These are phyloP conservation scores for Russula brevipes DNA, from an alignment of 768 basidiomycete species.

Conservation along the genomic window DNA sequence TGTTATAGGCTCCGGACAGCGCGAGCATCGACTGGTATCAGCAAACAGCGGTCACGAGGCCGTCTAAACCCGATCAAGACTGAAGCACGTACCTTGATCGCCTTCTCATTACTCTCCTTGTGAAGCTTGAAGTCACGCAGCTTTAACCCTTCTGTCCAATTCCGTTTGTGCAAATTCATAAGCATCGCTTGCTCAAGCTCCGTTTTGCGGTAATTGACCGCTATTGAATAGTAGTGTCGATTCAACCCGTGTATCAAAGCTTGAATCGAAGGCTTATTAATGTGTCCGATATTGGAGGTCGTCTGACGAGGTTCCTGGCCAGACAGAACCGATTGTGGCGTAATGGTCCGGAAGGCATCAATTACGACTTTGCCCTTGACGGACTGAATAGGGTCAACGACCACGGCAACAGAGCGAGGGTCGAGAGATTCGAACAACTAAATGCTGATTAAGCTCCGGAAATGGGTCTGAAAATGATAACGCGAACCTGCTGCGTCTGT, in stretches of 20 bases:
- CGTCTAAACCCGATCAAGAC: background rate
- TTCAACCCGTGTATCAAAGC: constrained; percentile 97
- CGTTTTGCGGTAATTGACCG: constrained; percentile 96
- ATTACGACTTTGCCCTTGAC: constrained; percentile 99
- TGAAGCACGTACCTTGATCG: constrained; percentile 72
- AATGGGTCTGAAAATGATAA: constrained; percentile 4
- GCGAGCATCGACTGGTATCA: constrained; percentile 76
- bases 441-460: constrained; percentile 4
- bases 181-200: constrained; percentile 98
- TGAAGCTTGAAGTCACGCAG: constrained; percentile 85
- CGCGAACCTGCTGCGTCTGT: constrained; percentile 89
- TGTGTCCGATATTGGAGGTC: constrained; percentile 96
- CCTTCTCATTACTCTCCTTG: constrained; percentile 84
- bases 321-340: constrained; percentile 80
- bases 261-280: constrained; percentile 99
- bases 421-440: constrained; percentile 97
- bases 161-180: constrained; percentile 97
- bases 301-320: constrained; percentile 96
- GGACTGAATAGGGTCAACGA: constrained; percentile 97
- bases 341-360: constrained; percentile 97
- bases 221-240: constrained; percentile 96
- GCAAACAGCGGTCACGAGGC: background rate
- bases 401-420: constrained; percentile 90
- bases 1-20: constrained; percentile 92
- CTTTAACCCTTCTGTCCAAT: constrained; percentile 97